Evolutionary conservation across 257 asterid genomes (phyloP), one percentile per base, ranked within the genome.

Genomic region (Nicotiana sylvestris): DNA sequence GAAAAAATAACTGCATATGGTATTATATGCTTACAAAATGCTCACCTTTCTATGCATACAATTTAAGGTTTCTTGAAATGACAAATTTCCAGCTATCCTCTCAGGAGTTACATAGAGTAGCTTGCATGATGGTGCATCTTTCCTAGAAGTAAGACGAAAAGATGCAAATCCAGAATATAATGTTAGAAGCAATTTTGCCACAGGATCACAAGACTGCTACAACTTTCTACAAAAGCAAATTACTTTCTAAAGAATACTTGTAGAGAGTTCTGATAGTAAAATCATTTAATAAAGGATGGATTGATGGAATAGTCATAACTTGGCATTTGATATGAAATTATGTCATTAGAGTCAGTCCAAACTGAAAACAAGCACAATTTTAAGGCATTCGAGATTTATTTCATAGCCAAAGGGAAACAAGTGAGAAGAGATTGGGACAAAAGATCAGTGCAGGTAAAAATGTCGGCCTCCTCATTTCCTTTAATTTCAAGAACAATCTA

Each of bases 41-140:
- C 82, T 88, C 85, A 94, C 98, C 98, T 91, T 94, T 85, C 83
- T 82, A 86, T 92, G 90, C 82, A 96, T 88, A 82, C 74, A 83
- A 81, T 87, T 86, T 68, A 96, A 90, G 86, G 87, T 83, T 82
- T 96, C 98, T 85, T 96, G 98, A 89, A 96, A 94, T 69, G 94
- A 43, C 35, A 91, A 18, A 87, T 94, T 96, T 89, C 99, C 98
- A 82, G 95, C 98, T 85, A 96, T 90, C 89, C 98, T 92, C 90
- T 96, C 99, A 51, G 99, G 99, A 78, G 99, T 96, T 85, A 92
- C 97, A 85, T 96, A 94, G 69, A 96, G 93, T 79, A 96, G 99
- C 91, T 94, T 96, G 86, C 98, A 96, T 18, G 98, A 92, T 77
- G 99, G 99, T 37, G 77, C 85, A 79, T 93, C 98, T 88, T 90